Percentiles rank a stretch among this genome's conserved stretches.
phyloP scores from a whole-genome alignment of 805 yeast genomes.

The Brettanomyces naardenensis region DNA sequence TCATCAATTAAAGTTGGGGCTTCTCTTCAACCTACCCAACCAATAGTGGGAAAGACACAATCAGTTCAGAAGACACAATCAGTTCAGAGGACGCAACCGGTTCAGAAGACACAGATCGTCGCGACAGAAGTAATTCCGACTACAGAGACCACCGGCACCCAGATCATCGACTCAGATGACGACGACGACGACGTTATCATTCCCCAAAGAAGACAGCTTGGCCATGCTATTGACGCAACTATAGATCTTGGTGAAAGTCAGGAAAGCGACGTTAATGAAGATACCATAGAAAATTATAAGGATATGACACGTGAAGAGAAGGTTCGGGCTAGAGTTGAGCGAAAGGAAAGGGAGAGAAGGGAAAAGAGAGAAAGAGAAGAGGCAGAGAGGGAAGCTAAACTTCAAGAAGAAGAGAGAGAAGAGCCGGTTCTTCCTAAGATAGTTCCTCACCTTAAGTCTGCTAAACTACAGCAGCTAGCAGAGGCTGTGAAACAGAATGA shows the following conservation, averaged over 20 bases:
- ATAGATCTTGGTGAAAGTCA: slow-evolving; percentile 3
- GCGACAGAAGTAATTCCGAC: not conserved
- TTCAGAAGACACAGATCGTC: slow-evolving; percentile 1
- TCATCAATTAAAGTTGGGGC: too few relatives aligned
- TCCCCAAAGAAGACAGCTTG: not conserved
- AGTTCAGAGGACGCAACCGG: not conserved
- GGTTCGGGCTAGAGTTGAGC: slow-evolving; percentile 17
- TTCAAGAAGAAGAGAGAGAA: not conserved
- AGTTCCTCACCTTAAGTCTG: slow-evolving; percentile 2
- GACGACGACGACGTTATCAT: slow-evolving; percentile 7
- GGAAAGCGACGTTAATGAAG: not conserved
- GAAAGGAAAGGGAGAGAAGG: slow-evolving; percentile 8
- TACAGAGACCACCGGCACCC: not conserved
- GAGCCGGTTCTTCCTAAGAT: not conserved
- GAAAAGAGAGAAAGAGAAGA: slow-evolving; percentile 6
- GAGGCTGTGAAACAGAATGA: slow-evolving; percentile 10
- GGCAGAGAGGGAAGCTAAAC: slow-evolving; percentile 1
- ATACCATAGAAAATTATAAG: slow-evolving; percentile 14
- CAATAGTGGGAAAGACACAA: slow-evolving; percentile 3
- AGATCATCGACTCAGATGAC: slow-evolving; percentile 3
- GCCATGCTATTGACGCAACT: not conserved
- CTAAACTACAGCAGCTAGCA: slow-evolving; percentile 1
- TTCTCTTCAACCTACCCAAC: too few relatives aligned
- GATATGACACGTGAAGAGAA: slow-evolving; percentile 20
- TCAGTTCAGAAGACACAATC: not conserved